phyloP scores from a whole-genome alignment of 345 rosid genomes.

The Euphorbia pulcherrima region DNA sequence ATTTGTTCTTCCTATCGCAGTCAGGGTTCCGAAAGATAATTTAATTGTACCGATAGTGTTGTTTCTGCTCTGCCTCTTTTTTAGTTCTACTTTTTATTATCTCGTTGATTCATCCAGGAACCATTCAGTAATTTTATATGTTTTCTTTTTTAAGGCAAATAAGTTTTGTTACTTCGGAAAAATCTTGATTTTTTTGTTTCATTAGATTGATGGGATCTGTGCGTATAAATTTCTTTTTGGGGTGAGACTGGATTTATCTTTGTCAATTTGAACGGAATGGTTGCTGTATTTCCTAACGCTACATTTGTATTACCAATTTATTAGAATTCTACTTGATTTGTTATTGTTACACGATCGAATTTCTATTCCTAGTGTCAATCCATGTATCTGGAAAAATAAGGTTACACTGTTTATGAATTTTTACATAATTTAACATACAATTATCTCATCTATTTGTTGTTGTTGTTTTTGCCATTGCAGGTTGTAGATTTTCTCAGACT shows the following conservation, averaged over 20 bases:
- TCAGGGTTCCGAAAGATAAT: background rate
- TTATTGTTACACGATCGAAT: background rate
- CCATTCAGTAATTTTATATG: background rate
- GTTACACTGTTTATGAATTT: background rate
- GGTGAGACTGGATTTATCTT: too few relatives aligned
- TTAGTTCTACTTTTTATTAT: background rate
- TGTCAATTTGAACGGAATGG: background rate
- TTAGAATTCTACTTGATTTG: background rate
- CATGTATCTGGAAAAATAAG: background rate
- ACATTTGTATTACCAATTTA: background rate
- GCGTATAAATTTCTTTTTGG: too few relatives aligned
- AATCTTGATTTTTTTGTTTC: too few relatives aligned
- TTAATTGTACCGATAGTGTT: background rate
- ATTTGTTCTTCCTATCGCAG: background rate
- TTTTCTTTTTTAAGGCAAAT: too few relatives aligned
- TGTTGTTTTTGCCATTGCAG: conserved; percentile 13
- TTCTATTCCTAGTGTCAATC: background rate
- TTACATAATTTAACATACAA: background rate
- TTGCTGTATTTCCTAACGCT: background rate
- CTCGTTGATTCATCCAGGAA: background rate
- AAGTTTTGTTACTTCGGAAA: too few relatives aligned
- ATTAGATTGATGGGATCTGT: too few relatives aligned
- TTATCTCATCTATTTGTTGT: background rate
- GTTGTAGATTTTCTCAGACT: conserved; percentile 11
- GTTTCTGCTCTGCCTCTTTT: background rate